Evolutionary conservation across 192 early-diverging fungal species (phyloP), one percentile per base, ranked within the genome.

Genomic region (Podila epicladia): DNA sequence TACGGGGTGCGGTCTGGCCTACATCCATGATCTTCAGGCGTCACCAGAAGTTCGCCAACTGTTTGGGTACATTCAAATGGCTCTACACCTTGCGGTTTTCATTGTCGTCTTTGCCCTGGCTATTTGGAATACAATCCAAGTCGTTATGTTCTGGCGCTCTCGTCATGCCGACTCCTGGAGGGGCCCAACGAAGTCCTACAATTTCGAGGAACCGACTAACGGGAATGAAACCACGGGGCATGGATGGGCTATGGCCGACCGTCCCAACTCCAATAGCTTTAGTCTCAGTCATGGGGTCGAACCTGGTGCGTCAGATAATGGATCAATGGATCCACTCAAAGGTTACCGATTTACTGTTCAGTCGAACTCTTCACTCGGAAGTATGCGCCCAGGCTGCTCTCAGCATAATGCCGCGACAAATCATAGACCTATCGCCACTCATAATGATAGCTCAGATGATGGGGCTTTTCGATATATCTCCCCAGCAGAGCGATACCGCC

Each of bases 21-120:
- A 84, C 63, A 35, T 85, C n/a, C 67, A 78, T 28, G 69, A 78
- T 33, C 69, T 79, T 0, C 50, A 72, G 4, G 15, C 66, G 0
- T 53, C 68, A 5, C 48, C 69, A 5, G 64, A 71, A 6, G 60
- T 62, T 26, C 83, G 83, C 12, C 86, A 87, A 61, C 71, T 79
- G 28, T 62, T 87, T 65, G 86, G 72, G 6, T 87, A 87, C 33
- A 55, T 73, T 26, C 86, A 87, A 50, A 72, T 87, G 55, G 70
- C 73, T 24, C 45, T 87, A n/a, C 86, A 87, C 32, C 69, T 82
- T 11, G 62, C 74, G 11, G 80, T 72, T 9, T 83, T 84, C 26
- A 64, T 87, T 35, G 65, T 85, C 26, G 69, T 84, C 50, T 79
- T 87, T 73, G 65, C 82, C 9, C 55, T 80, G 8, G 45, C 63